These are phyloP conservation scores for Colletotrichum kahawae DNA, from an alignment of 2,329 filamentous ascomycete genomes.

Conservation along the genomic window DNA sequence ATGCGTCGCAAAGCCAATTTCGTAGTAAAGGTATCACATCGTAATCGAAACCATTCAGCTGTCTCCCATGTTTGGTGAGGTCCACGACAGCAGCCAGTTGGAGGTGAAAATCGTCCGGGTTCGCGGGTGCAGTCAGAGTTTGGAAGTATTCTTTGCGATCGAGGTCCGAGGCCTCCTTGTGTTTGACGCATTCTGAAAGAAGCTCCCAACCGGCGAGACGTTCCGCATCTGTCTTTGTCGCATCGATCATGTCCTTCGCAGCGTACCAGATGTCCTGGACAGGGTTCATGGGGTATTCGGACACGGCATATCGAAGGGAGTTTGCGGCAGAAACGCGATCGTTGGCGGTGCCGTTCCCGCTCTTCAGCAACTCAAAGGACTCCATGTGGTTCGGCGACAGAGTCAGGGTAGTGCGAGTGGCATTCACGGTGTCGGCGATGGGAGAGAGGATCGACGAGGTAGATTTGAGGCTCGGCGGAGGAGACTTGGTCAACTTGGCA, in stretches of 20 bases:
- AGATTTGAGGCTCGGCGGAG: conserved; percentile 47
- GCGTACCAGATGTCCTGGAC: conserved; percentile 70
- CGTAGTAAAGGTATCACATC: conserved; percentile 68
- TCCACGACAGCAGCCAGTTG: conserved; percentile 69
- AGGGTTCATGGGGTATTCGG: conserved; percentile 63
- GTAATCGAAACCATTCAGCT: conserved; percentile 71
- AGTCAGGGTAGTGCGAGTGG: conserved; percentile 42
- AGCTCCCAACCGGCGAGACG: conserved; percentile 70
- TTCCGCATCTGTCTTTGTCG: conserved; percentile 55
- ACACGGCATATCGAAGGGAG: conserved; percentile 59
- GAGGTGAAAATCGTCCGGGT: conserved; percentile 68
- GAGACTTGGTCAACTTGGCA: conserved; percentile 58
- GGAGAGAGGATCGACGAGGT: conserved; percentile 39
- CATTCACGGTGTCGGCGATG: conserved; percentile 51
- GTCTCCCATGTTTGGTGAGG: conserved; percentile 65
- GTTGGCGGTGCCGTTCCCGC: conserved; percentile 46
- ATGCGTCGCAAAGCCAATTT: conserved; percentile 62
- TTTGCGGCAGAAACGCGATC: conserved; percentile 64
- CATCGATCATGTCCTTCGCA: conserved; percentile 68
- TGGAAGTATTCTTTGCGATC: conserved; percentile 71
- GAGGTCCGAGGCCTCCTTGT: conserved; percentile 66
- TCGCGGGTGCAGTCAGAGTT: conserved; percentile 60
- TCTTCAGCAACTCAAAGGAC: conserved; percentile 58
- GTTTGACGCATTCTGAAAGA: conserved; percentile 68
- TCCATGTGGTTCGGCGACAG: conserved; percentile 59